Percentiles rank a stretch among this genome's conserved stretches.
Conservation (phyloP, 2,329 filamentous ascomycete species). For the Pestalotiopsis sp. region DNA sequence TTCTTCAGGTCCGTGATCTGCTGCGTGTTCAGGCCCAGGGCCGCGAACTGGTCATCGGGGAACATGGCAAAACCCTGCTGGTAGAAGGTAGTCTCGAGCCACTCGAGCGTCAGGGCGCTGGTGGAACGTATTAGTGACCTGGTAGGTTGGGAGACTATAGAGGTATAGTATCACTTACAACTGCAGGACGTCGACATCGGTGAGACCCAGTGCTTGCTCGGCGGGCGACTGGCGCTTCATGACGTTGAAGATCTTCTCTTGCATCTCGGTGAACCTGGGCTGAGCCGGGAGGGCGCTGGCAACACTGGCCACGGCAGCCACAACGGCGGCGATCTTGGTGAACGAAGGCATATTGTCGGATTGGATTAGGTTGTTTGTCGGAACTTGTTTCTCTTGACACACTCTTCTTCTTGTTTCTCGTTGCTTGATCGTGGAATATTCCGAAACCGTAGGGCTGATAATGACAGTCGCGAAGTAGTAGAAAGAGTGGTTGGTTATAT, state of each 20-base stretch:
- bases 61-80: constrained; percentile 69
- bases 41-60: constrained; percentile 62
- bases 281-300: constrained; percentile 47
- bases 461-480: constrained; percentile 15
- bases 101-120: constrained; percentile 71
- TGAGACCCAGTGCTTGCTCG: constrained; percentile 46
- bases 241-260: constrained; percentile 46
- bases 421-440: constrained; percentile 16
- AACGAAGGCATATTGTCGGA: constrained; percentile 46
- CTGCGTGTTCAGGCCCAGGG: constrained; percentile 55
- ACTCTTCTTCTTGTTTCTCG: constrained; percentile 20
- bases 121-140: constrained; percentile 18
- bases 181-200: constrained; percentile 57
- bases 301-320: constrained; percentile 45
- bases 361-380: constrained; percentile 14
- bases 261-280: constrained; percentile 42
- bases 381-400: constrained; percentile 21
- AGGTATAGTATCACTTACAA: too few relatives aligned
- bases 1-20: constrained; percentile 61
- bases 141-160: constrained; percentile 1
- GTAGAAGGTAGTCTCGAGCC: constrained; percentile 74
- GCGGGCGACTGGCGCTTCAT: constrained; percentile 52
- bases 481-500: constrained; percentile 16
- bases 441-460: constrained; percentile 10
- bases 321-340: constrained; percentile 40